These are phyloP conservation scores for Hericium coralloides DNA, from an alignment of 768 basidiomycete species.

Conservation along the genomic window DNA sequence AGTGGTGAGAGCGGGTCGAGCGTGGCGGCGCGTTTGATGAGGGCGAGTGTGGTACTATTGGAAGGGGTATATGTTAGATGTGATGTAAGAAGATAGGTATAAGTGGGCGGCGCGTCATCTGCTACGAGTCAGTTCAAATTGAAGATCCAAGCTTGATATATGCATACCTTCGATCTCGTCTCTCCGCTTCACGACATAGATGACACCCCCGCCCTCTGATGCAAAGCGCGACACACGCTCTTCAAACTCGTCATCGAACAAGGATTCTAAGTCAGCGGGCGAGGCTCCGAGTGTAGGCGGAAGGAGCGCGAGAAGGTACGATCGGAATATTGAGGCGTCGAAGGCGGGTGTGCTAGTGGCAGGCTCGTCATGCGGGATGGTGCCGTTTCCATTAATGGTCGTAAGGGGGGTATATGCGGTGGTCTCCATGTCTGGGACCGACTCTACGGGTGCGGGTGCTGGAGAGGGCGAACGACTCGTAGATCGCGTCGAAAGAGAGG, in stretches of 20 bases:
- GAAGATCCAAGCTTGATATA: neutral
- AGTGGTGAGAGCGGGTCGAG: conserved; percentile 78
- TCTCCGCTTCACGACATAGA: conserved; percentile 76
- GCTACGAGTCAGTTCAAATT: conserved; percentile 6
- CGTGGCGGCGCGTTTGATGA: conserved; percentile 86
- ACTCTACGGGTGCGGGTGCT: no score
- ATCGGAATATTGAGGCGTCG: conserved; percentile 60
- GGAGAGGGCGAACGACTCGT: no score
- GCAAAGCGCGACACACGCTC: conserved; percentile 73
- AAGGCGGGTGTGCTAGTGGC: conserved; percentile 38
- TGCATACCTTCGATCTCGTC: conserved; percentile 64
- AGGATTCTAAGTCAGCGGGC: conserved; percentile 50
- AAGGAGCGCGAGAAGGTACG: conserved; percentile 62
- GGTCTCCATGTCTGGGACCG: conserved; percentile 6
- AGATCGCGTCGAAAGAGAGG: no score
- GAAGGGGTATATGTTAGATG: conserved; percentile 74
- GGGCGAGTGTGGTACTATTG: conserved; percentile 78
- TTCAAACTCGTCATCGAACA: conserved; percentile 68
- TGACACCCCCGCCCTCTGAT: conserved; percentile 61
- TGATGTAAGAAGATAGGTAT: conserved; percentile 58
- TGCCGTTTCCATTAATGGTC: conserved; percentile 7
- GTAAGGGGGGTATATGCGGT: conserved; percentile 13
- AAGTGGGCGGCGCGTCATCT: conserved; percentile 63
- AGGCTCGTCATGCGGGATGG: conserved; percentile 20
- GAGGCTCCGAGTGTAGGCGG: conserved; percentile 77